Evolutionary conservation across 495 filamentous ascomycete species (phyloP).

Genomic region (Cudoniella acicularis): DNA sequence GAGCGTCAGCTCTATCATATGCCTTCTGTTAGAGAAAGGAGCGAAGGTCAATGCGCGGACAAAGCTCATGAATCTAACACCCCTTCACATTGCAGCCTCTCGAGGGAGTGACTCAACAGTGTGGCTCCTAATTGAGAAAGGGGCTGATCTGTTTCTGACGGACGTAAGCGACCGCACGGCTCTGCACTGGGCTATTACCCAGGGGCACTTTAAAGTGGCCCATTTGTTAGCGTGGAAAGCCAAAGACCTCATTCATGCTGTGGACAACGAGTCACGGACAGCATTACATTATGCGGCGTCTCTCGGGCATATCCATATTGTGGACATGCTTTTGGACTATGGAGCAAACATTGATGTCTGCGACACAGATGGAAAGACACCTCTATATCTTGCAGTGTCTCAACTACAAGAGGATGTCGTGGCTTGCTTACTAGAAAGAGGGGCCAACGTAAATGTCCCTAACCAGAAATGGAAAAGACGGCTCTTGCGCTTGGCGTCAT

Average conservation of each 20-base stretch:
- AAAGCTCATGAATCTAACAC: neutral
- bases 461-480: too few species aligned
- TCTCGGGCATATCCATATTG: neutral
- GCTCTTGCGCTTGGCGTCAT: too few species aligned
- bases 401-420: neutral
- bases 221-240: neutral
- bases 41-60: neutral
- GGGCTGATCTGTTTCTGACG: neutral
- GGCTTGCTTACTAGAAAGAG: neutral
- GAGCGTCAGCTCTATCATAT: neutral
- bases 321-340: neutral
- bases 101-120: neutral
- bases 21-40: neutral
- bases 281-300: neutral
- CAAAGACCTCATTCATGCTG: neutral
- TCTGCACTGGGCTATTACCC: neutral
- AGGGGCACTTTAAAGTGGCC: neutral
- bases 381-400: neutral
- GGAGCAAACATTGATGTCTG: neutral
- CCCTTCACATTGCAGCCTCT: neutral
- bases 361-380: neutral
- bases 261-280: neutral
- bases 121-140: neutral
- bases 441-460: conserved; percentile 6
- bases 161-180: neutral